Percentiles rank a stretch among this genome's conserved stretches.
phyloP scores from a whole-genome alignment of 148 eudicot genomes.

The Selenicereus undatus region DNA sequence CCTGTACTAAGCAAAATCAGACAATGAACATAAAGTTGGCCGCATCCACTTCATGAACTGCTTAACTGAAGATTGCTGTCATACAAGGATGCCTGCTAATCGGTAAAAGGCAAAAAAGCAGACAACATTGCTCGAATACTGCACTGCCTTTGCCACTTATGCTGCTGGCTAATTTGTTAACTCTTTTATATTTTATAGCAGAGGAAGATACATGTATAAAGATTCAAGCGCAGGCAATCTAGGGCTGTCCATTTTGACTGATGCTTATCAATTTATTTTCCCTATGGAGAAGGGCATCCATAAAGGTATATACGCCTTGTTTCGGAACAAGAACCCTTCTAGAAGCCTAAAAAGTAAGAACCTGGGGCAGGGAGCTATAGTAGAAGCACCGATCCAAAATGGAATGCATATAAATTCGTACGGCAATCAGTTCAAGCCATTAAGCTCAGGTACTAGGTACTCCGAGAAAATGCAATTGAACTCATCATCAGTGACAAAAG shows the following conservation, averaged over 20 bases:
- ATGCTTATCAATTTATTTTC: not conserved
- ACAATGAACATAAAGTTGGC: not conserved
- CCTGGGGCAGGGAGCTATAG: too few species aligned
- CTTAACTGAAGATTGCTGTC: too few species aligned
- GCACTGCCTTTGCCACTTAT: not conserved
- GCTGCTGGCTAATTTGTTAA: not conserved
- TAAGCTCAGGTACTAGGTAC: not conserved
- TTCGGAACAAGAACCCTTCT: not conserved
- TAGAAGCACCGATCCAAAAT: too few species aligned
- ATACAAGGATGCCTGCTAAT: too few species aligned
- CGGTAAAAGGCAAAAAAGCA: not conserved
- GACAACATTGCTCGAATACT: not conserved
- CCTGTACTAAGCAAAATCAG: slow-evolving; percentile 39
- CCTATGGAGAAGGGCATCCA: not conserved
- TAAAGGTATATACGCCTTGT: not conserved
- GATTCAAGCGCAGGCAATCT: not conserved
- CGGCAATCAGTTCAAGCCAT: not conserved
- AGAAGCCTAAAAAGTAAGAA: not conserved
- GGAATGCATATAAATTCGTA: not conserved
- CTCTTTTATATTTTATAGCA: too few species aligned
- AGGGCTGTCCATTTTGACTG: not conserved
- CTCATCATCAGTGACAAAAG: too few species aligned
- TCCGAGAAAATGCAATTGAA: too few species aligned
- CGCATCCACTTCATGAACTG: not conserved
- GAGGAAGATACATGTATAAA: not conserved